Evolutionary conservation across 306 rosid species (phyloP), one percentile per base, ranked within the genome.

Genomic region (Arachis hypogaea): DNA sequence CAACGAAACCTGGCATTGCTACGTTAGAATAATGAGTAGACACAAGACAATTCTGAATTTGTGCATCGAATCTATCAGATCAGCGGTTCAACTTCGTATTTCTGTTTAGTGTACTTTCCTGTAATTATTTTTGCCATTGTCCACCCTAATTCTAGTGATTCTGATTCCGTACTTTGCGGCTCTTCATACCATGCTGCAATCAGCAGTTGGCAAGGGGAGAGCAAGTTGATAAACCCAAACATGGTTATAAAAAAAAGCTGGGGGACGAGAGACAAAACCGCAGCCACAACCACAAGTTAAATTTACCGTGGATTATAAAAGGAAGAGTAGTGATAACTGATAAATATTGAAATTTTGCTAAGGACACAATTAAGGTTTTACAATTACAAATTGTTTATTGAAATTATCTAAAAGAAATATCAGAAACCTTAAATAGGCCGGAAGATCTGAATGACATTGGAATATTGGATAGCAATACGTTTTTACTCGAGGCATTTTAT

Each of bases 61-160:
- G 33, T 50, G 61, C 49, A n/a, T 18, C 18, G 40, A 71, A 72
- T 46, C 66, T 55, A 57, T 71, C 54, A 71, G 33, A 57, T 28
- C 45, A 57, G 57, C 28, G 9, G 14, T 3, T 29, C 18, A 18
- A 46, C 14, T 44, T 16, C 51, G 14, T 63, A 9, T 14, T 63
- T 6, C 38, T 40, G 3, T 11, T 22, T 2, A 0, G 54, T 2
- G 55, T n/a, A 14, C n/a, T 38, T n/a, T 52, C 3, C 6, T 36
- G 16, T 12, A 12, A 33, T 42, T 70, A 38, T 11, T 11, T 54
- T 9, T 9, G 55, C 14, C 0, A 9, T 42, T 47, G 5, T 5
- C 4, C 7, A 33, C 18, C 18, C 55, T 47, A 22, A 44, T 28
- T 65, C 7, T 9, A 9, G 51, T 18, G 11, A 16, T 29, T 55